A percentile compares a stretch with the other conserved stretches of the same genome.
phyloP scores from a whole-genome alignment of 2,329 filamentous ascomycete genomes.

The Akanthomyces dipterigenus region DNA sequence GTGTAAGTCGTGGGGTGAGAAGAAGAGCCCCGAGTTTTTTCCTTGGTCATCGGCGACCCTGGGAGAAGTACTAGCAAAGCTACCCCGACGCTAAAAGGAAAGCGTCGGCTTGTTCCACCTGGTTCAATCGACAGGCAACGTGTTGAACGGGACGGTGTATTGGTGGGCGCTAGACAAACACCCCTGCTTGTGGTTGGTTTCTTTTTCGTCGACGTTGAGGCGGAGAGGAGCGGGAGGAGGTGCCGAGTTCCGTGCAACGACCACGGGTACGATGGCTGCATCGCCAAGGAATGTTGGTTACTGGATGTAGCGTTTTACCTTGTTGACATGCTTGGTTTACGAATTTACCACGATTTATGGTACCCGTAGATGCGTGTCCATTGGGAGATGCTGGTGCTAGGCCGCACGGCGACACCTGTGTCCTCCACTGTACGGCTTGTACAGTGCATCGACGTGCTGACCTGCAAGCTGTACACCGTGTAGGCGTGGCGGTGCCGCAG shows the following conservation, averaged over 20 bases:
- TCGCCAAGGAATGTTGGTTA: not conserved
- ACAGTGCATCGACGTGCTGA: not conserved
- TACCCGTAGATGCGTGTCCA: not conserved
- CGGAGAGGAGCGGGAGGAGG: not conserved
- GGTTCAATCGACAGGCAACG: too few relatives aligned
- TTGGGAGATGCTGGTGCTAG: not conserved
- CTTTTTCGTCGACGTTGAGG: too few relatives aligned
- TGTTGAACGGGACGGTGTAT: not conserved
- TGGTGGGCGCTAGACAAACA: too few relatives aligned
- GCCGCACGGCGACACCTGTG: not conserved
- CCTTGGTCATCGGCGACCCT: not conserved
- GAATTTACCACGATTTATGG: too few relatives aligned
- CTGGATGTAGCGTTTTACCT: not conserved
- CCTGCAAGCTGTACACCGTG: not conserved
- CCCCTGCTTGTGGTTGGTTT: too few relatives aligned
- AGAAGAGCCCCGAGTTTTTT: too few relatives aligned
- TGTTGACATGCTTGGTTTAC: not conserved
- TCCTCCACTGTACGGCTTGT: not conserved
- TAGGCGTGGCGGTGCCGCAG: not conserved
- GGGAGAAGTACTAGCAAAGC: not conserved
- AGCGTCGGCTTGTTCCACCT: not conserved
- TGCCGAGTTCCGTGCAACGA: not conserved
- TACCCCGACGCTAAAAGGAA: not conserved
- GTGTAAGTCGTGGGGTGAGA: not conserved
- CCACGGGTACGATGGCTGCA: not conserved